Percentiles rank a stretch among this genome's conserved stretches.
Conservation (phyloP, 2,329 filamentous ascomycete species). For the Cercospora sojina region DNA sequence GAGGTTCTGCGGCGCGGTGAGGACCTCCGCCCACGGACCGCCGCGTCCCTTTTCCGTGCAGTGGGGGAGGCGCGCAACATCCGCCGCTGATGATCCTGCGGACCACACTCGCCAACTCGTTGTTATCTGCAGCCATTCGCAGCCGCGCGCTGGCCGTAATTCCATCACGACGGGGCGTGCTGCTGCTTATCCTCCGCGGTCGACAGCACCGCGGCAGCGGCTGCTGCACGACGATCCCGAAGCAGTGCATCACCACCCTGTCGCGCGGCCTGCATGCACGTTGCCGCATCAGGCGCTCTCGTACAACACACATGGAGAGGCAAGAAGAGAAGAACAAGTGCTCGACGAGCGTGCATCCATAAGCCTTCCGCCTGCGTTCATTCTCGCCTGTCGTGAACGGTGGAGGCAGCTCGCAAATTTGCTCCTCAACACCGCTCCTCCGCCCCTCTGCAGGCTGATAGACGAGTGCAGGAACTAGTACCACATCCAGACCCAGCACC, state of each 20-base stretch:
- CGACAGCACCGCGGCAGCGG: neutral
- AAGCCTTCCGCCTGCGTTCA: neutral
- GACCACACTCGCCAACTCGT: neutral
- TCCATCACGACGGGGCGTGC: neutral
- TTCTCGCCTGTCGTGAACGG: neutral
- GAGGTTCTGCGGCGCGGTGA: neutral
- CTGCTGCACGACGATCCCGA: neutral
- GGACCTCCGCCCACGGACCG: neutral
- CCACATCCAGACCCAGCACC: neutral
- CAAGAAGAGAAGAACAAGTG: neutral
- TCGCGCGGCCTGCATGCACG: neutral
- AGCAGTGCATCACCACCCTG: neutral
- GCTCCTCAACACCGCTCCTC: neutral
- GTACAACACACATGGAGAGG: neutral
- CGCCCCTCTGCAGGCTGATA: neutral
- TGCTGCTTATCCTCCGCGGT: neutral
- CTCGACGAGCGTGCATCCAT: neutral
- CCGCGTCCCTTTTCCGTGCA: neutral
- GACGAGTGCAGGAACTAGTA: neutral
- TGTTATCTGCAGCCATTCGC: conserved; percentile 16
- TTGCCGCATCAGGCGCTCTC: neutral
- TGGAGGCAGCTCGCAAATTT: neutral
- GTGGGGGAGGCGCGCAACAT: neutral
- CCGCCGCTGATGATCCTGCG: neutral
- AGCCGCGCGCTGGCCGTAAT: neutral